phyloP scores from a whole-genome alignment of 495 filamentous ascomycete genomes.

The Daldinia vernicosa region DNA sequence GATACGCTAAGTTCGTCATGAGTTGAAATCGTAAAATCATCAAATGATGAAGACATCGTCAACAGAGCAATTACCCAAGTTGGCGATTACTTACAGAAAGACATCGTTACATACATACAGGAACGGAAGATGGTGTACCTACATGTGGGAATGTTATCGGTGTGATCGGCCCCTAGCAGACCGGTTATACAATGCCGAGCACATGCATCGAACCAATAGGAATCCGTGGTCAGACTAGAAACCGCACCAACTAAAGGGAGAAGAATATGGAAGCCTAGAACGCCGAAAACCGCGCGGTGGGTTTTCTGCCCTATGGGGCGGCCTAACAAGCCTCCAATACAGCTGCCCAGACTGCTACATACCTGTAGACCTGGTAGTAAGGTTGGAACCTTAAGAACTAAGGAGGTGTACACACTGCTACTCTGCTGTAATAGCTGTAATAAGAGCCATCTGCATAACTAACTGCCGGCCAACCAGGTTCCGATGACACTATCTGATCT shows the following conservation, averaged over 20 bases:
- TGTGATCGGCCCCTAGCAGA: constrained; percentile 24
- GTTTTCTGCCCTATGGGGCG: constrained; percentile 16
- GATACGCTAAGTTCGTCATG: neutral
- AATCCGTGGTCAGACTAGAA: neutral
- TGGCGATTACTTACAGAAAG: neutral
- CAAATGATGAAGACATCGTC: neutral
- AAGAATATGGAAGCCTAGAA: constrained; percentile 35
- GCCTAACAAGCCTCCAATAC: neutral
- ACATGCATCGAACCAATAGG: constrained; percentile 17
- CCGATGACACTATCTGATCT: constrained; percentile 5
- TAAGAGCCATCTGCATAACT: constrained; percentile 21
- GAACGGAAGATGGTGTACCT: neutral
- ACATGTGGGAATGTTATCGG: constrained; percentile 9
- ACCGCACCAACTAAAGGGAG: constrained; percentile 27
- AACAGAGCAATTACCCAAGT: neutral
- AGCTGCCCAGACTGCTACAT: neutral
- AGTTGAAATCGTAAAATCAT: neutral
- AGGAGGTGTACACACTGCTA: neutral
- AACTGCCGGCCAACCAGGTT: constrained; percentile 36
- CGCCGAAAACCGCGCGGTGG: neutral
- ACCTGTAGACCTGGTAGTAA: neutral
- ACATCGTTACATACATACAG: neutral
- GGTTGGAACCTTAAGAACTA: too few relatives aligned
- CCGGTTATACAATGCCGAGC: neutral
- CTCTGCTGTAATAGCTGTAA: neutral